phyloP scores from a whole-genome alignment of 345 rosid genomes.

The Turnera subulata region DNA sequence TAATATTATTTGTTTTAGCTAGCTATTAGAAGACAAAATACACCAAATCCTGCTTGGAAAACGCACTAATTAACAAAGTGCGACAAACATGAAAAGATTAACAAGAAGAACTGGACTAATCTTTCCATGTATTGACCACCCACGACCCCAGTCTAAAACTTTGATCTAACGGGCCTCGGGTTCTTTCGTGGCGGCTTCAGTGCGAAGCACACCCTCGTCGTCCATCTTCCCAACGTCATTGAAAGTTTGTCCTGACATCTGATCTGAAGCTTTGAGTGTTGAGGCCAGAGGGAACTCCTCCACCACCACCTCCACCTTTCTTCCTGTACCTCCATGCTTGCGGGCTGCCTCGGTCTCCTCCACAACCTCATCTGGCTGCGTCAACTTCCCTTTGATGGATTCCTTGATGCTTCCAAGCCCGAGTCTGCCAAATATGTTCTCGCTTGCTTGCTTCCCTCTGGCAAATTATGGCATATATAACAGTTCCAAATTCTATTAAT shows the following conservation, averaged over 20 bases:
- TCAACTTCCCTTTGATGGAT: conserved; percentile 37
- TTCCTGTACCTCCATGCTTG: conserved; percentile 28
- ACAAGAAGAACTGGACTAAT: too few relatives aligned
- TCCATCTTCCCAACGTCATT: conserved; percentile 59
- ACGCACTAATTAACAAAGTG: too few relatives aligned
- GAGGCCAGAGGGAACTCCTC: conserved; percentile 9
- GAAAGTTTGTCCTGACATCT: conserved; percentile 58
- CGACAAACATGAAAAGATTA: too few relatives aligned
- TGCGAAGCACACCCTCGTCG: conserved; percentile 19
- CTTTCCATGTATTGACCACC: too few relatives aligned
- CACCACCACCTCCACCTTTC: conserved; percentile 14
- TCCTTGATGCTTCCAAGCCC: conserved; percentile 30
- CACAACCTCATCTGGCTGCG: conserved; percentile 30
- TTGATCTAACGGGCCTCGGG: too few relatives aligned
- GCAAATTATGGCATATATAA: not conserved
- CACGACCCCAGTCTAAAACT: too few relatives aligned
- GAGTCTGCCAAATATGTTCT: conserved; percentile 31
- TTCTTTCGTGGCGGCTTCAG: not conserved
- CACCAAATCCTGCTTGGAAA: too few relatives aligned
- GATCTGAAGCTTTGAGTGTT: conserved; percentile 45
- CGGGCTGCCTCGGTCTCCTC: conserved; percentile 32
- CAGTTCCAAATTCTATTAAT: not conserved
- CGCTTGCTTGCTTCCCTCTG: conserved; percentile 37
- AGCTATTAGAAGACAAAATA: too few relatives aligned
- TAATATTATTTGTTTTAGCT: too few relatives aligned